Conservation (phyloP, 2,329 filamentous ascomycete species). For the Aureobasidium sp. region DNA sequence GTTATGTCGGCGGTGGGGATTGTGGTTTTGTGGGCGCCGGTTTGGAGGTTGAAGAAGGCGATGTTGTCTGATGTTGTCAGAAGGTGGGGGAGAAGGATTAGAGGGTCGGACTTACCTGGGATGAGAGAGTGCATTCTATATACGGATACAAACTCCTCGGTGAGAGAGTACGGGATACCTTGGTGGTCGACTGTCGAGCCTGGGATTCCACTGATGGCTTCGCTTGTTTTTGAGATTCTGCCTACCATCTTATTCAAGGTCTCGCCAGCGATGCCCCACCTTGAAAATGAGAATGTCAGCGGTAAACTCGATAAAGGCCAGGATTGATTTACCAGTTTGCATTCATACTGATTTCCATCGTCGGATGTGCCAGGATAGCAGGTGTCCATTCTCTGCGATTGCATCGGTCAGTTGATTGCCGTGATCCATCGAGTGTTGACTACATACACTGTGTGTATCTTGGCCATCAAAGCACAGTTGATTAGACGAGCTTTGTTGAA, state of each 20-base stretch:
- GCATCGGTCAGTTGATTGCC: background rate
- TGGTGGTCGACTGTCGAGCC: conserved; percentile 31
- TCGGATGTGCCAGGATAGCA: conserved; percentile 38
- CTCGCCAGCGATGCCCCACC: conserved; percentile 3
- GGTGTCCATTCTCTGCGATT: conserved; percentile 35
- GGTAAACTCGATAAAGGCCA: background rate
- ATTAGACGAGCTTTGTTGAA: conserved; percentile 38
- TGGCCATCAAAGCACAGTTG: conserved; percentile 41
- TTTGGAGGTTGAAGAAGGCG: conserved; percentile 26
- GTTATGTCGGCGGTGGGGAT: conserved; percentile 24
- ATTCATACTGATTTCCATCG: conserved; percentile 34
- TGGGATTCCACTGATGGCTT: conserved; percentile 33
- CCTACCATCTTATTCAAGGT: conserved; percentile 29
- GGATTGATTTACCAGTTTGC: conserved; percentile 36
- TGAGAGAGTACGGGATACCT: conserved; percentile 33
- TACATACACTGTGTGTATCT: conserved; percentile 36
- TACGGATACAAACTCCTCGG: conserved; percentile 38
- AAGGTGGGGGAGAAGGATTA: too few relatives aligned
- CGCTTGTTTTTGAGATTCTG: conserved; percentile 30
- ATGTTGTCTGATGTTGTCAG: conserved; percentile 20
- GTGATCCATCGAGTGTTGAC: too few relatives aligned
- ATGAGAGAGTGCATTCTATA: conserved; percentile 37
- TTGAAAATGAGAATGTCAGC: conserved; percentile 19
- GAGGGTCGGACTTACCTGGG: conserved; percentile 18
- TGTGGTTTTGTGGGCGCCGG: conserved; percentile 23